A percentile compares a stretch with the other conserved stretches of the same genome.
Conservation (phyloP, 2,329 filamentous ascomycete genomes). For the Neurospora sp. region DNA sequence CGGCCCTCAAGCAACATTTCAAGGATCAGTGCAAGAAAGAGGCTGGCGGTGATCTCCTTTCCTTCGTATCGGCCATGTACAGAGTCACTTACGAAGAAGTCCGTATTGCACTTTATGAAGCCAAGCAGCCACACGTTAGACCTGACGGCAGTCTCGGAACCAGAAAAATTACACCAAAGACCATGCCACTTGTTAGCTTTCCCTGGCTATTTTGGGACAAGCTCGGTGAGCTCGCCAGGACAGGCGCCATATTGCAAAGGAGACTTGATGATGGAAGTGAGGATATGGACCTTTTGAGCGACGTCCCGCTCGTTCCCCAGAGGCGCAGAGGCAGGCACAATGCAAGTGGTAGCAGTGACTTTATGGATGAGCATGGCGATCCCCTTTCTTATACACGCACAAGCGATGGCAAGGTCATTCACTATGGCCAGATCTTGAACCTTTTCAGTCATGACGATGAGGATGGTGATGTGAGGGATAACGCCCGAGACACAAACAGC, state of each 20-base stretch:
- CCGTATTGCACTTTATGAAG: slow-evolving; percentile 45
- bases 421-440: slow-evolving; percentile 24
- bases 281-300: neutral
- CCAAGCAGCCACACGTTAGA: slow-evolving; percentile 14
- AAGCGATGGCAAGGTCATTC: slow-evolving; percentile 21
- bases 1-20: slow-evolving; percentile 58
- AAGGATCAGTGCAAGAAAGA: slow-evolving; percentile 54
- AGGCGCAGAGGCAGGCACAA: neutral
- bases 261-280: neutral
- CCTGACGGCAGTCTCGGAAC: slow-evolving; percentile 22
- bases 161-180: slow-evolving; percentile 30
- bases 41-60: slow-evolving; percentile 55
- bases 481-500: neutral
- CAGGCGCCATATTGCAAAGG: neutral
- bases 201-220: slow-evolving; percentile 81
- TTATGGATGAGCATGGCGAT: neutral
- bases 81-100: slow-evolving; percentile 66
- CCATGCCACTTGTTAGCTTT: slow-evolving; percentile 81
- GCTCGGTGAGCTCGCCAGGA: slow-evolving; percentile 49
- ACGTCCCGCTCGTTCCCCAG: neutral
- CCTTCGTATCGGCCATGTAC: slow-evolving; percentile 83
- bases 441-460: slow-evolving; percentile 20
- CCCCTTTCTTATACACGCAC: slow-evolving; percentile 14
- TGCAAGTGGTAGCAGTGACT: neutral
- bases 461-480: slow-evolving; percentile 7